Evolutionary conservation across 2,329 filamentous ascomycete genomes (phyloP).

Genomic region (Sclerotinia subarctica): DNA sequence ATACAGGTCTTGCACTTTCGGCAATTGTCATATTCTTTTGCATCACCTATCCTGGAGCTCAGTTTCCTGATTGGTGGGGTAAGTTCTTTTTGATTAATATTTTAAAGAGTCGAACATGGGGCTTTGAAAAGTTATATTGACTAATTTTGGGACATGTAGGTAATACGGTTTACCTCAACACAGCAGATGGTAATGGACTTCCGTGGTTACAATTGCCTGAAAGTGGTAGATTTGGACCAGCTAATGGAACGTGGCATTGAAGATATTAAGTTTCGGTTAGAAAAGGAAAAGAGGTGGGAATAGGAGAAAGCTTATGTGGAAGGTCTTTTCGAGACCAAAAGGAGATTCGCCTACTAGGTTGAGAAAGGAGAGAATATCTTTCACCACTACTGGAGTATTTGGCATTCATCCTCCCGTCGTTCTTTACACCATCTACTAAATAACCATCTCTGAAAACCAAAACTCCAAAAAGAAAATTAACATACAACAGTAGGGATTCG

Average conservation of each 20-base stretch:
- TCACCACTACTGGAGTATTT: not conserved
- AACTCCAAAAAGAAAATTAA: not conserved
- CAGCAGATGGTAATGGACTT: constrained; percentile 27
- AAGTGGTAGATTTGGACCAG: constrained; percentile 10
- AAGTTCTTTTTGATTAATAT: constrained; percentile 48
- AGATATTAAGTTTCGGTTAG: not conserved
- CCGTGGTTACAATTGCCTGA: constrained; percentile 21
- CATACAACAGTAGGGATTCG: constrained; percentile 11
- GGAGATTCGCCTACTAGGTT: not conserved
- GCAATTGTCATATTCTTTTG: constrained; percentile 69
- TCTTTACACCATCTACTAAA: too few species aligned
- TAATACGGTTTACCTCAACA: constrained; percentile 31
- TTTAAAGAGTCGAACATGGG: constrained; percentile 42
- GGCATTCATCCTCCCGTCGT: not conserved
- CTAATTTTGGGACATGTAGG: constrained; percentile 57
- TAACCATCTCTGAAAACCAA: not conserved
- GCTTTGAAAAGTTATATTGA: constrained; percentile 43
- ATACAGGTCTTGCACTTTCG: constrained; percentile 63
- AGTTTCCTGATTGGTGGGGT: constrained; percentile 64
- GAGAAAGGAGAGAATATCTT: too few species aligned
- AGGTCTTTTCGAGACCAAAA: not conserved
- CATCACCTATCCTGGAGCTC: constrained; percentile 60
- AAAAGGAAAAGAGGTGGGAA: not conserved
- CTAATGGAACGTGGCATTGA: constrained; percentile 16
- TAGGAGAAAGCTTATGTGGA: not conserved